A percentile compares a stretch with the other conserved stretches of the same genome.
Conservation (phyloP, 2,329 filamentous ascomycete species). For the Cytospora chrysosperma region DNA sequence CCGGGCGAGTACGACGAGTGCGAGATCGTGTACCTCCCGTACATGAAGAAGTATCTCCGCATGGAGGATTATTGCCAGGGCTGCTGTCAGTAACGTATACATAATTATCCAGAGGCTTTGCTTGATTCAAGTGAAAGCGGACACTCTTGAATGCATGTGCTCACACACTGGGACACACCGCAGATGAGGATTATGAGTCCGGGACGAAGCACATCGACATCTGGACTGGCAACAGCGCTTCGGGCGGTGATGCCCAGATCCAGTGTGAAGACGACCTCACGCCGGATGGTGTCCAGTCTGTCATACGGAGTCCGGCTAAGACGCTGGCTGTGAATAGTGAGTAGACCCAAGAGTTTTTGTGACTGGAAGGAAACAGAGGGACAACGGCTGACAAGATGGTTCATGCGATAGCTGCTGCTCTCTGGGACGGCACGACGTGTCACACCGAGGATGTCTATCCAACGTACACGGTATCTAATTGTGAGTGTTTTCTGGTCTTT, state of each 20-base stretch:
- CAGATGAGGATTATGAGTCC: not conserved
- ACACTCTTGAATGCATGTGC: not conserved
- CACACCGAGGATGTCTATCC: conserved; percentile 28
- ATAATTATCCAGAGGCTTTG: too few relatives aligned
- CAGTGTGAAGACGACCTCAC: conserved; percentile 38
- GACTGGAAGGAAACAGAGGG: not conserved
- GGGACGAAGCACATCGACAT: conserved; percentile 35
- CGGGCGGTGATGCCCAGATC: conserved; percentile 35
- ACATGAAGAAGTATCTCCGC: conserved; percentile 43
- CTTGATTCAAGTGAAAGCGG: too few relatives aligned
- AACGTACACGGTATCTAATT: not conserved
- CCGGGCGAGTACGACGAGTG: conserved; percentile 40
- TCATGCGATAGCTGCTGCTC: conserved; percentile 12
- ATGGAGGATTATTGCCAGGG: conserved; percentile 30
- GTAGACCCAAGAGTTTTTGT: conserved; percentile 9
- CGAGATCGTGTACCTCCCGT: conserved; percentile 46
- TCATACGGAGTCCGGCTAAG: conserved; percentile 34
- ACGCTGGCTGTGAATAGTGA: conserved; percentile 36
- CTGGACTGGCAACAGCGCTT: conserved; percentile 37
- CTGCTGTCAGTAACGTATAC: conserved; percentile 27
- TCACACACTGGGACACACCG: not conserved
- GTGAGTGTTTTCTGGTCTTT: not conserved
- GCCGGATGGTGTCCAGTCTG: conserved; percentile 28
- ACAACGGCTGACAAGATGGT: conserved; percentile 21
- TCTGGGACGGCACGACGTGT: conserved; percentile 28